A percentile compares a stretch with the other conserved stretches of the same genome.
Conservation (phyloP, 2,329 filamentous ascomycete genomes). For the Diplocarpon mali region DNA sequence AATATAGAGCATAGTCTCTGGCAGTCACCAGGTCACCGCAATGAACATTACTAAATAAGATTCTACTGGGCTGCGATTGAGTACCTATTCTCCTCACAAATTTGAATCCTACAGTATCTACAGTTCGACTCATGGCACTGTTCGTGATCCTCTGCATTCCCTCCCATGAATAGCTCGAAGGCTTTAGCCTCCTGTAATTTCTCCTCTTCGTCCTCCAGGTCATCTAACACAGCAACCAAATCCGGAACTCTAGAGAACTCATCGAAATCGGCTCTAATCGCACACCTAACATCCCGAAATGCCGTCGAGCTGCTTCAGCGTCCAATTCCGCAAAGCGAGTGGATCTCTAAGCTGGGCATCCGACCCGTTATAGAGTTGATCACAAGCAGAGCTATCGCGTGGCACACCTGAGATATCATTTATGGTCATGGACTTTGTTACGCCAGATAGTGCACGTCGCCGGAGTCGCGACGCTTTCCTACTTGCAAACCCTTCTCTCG, state of each 20-base stretch:
- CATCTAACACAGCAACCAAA: background rate
- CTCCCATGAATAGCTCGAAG: background rate
- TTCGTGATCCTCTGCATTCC: background rate
- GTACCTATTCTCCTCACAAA: background rate
- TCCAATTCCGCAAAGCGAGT: background rate
- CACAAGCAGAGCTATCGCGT: background rate
- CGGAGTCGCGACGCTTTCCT: background rate
- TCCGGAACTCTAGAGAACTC: background rate
- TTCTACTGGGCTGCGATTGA: background rate
- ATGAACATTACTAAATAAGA: no score
- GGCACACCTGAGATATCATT: background rate
- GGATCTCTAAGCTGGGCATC: background rate
- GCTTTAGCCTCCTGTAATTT: background rate
- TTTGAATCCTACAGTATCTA: background rate
- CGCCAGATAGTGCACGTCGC: background rate
- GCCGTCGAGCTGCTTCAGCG: background rate
- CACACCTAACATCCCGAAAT: background rate
- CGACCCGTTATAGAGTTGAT: background rate
- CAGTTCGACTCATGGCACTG: background rate
- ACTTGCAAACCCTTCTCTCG: background rate
- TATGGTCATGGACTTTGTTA: background rate
- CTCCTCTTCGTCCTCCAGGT: background rate
- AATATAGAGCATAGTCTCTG: no score
- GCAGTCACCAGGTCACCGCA: no score
- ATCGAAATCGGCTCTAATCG: background rate